Evolutionary conservation across 148 eudicot species (phyloP), one percentile per base, ranked within the genome.

Genomic region (Fallopia convolvulus): DNA sequence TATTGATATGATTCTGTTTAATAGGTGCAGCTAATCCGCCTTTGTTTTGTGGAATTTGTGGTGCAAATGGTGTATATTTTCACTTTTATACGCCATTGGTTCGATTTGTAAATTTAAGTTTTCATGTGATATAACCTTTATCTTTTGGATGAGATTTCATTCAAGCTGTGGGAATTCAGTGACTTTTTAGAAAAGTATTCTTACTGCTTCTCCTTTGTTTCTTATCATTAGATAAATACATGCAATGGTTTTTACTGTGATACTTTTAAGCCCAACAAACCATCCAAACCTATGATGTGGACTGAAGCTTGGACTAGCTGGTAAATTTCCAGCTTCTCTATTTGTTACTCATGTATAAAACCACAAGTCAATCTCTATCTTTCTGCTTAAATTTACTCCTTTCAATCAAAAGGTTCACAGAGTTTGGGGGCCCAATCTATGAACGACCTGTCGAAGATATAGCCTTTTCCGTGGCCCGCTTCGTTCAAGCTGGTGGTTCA

Each of bases 291-390:
- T 3, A 82, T 77, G 58, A 85, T 93, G 93, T 93, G 98, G 98
- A 91, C 98, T 30, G 98, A 93, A 79, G 94, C 98, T 61, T 93
- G 98, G 98, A 93, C 87, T 78, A 94, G 98, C 87, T 93, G 98
- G 98, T 93, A 85, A 82, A 23, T 49, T 76, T 26, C 1, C 12
- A 11, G 8, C 50, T 32, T 71, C 23, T 55, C 30, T 13, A 8
- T 65, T 75, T 23, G 0, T 63, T 26, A 4, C 7, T 26, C 13
- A 39, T 17, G 8, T 68, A 17, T 68, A n/a, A 36, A 68, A 46
- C 10, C 15, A 15, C 46, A 33, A 33, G 2, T 50, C 48, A 1
- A 44, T 46, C 36, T 48, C 1, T 76, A 65, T 33, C 20, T 17
- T 30, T 40, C 6, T 63, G 70, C 20, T 68, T 32, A 12, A 77